Conservation (phyloP, 305 asterid species). For the Fraxinus albicans region DNA sequence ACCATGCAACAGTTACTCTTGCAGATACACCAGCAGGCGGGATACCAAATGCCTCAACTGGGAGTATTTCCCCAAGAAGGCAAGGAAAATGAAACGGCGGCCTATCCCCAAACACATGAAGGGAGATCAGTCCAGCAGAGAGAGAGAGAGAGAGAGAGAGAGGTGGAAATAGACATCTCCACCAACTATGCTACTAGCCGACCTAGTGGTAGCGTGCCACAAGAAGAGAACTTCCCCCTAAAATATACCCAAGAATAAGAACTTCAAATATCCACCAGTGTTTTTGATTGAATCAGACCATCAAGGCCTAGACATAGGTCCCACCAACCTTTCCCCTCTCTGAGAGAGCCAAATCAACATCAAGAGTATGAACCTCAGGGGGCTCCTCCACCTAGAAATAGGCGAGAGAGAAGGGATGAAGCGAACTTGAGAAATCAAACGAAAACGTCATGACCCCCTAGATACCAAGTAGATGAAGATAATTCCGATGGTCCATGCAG, state of each 20-base stretch:
- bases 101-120: neutral
- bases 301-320: neutral
- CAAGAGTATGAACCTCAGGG: neutral
- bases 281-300: neutral
- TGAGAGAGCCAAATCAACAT: neutral
- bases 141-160: too few species aligned
- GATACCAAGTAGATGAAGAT: too few species aligned
- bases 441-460: neutral
- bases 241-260: neutral
- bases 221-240: neutral
- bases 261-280: neutral
- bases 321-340: neutral
- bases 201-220: neutral
- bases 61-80: neutral
- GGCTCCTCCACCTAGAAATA: neutral
- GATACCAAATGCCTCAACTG: neutral
- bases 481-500: too few species aligned
- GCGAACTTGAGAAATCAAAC: neutral
- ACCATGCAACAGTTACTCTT: neutral
- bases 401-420: neutral
- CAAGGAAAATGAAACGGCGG: neutral
- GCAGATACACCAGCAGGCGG: neutral
- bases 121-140: neutral
- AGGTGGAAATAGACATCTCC: too few species aligned
- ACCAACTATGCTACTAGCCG: neutral